These are phyloP conservation scores for Prunus salicina DNA, from an alignment of 306 rosid genomes.

Conservation along the genomic window DNA sequence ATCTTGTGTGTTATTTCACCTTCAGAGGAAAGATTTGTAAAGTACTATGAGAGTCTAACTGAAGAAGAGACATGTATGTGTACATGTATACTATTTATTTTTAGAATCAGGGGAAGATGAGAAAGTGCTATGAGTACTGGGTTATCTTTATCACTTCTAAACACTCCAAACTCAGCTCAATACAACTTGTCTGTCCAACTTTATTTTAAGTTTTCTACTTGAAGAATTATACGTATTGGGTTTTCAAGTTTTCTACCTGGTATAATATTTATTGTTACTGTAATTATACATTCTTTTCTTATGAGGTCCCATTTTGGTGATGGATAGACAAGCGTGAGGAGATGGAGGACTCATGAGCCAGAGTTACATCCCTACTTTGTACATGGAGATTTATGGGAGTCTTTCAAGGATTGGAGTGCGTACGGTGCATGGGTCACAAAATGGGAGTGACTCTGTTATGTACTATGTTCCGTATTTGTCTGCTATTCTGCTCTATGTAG, in stretches of 20 bases:
- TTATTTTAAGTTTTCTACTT: neutral
- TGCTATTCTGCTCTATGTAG: constrained; percentile 74
- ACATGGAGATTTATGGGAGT: constrained; percentile 89
- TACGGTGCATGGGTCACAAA: constrained; percentile 82
- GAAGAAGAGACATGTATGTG: too few relatives aligned
- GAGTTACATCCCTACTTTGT: constrained; percentile 65
- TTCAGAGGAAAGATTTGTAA: too few relatives aligned
- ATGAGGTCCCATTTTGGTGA: constrained; percentile 12
- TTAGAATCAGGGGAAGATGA: too few relatives aligned
- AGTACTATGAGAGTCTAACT: too few relatives aligned
- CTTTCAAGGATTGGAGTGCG: constrained; percentile 87
- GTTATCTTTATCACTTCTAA: neutral
- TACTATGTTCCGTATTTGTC: constrained; percentile 85
- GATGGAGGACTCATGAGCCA: constrained; percentile 49
- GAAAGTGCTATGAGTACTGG: too few relatives aligned
- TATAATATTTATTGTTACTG: neutral
- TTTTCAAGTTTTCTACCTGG: too few relatives aligned
- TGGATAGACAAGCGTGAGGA: constrained; percentile 49
- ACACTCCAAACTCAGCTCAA: neutral
- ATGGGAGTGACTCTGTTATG: constrained; percentile 74
- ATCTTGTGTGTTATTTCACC: too few relatives aligned
- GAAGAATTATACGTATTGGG: neutral
- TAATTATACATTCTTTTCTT: neutral
- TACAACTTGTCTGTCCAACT: neutral
- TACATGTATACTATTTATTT: too few relatives aligned